Percentiles rank a stretch among this genome's conserved stretches.
These are phyloP conservation scores for Proliferodiscus dingleyae DNA, from an alignment of 2,329 filamentous ascomycete species.

Conservation along the genomic window DNA sequence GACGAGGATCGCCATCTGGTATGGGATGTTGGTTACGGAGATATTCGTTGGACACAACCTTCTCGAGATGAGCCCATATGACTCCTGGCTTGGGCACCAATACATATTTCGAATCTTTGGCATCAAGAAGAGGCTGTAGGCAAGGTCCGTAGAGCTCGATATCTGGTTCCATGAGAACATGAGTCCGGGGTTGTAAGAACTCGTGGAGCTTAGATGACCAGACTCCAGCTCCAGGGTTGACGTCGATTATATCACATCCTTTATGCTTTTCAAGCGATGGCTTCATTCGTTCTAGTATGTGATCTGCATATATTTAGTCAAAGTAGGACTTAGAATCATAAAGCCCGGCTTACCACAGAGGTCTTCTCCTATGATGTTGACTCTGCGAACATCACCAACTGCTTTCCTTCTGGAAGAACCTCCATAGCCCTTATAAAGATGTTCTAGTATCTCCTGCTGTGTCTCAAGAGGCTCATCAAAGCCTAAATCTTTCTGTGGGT, in stretches of 20 bases:
- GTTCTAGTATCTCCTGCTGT: neutral
- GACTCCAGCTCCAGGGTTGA: conserved; percentile 75
- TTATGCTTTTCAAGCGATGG: conserved; percentile 63
- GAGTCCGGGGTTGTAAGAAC: conserved; percentile 69
- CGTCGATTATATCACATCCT: conserved; percentile 81
- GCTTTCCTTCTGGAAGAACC: neutral
- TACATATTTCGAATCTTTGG: conserved; percentile 41
- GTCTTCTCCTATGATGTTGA: conserved; percentile 48
- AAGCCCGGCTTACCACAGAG: conserved; percentile 38
- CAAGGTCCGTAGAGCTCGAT: conserved; percentile 52
- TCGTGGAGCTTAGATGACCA: conserved; percentile 77
- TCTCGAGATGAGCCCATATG: conserved; percentile 54
- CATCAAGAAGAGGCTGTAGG: conserved; percentile 52
- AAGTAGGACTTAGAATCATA: no score
- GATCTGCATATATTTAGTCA: conserved; percentile 22
- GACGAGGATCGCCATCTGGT: conserved; percentile 33
- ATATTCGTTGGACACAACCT: conserved; percentile 45
- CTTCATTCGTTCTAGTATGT: conserved; percentile 57
- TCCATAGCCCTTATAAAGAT: conserved; percentile 9
- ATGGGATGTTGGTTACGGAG: conserved; percentile 49
- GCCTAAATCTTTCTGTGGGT: neutral
- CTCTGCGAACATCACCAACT: conserved; percentile 35
- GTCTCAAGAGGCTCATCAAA: neutral
- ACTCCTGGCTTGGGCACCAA: conserved; percentile 54
- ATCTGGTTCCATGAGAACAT: conserved; percentile 77